Conservation (phyloP, 306 rosid genomes). For the Cucumis hystrix region DNA sequence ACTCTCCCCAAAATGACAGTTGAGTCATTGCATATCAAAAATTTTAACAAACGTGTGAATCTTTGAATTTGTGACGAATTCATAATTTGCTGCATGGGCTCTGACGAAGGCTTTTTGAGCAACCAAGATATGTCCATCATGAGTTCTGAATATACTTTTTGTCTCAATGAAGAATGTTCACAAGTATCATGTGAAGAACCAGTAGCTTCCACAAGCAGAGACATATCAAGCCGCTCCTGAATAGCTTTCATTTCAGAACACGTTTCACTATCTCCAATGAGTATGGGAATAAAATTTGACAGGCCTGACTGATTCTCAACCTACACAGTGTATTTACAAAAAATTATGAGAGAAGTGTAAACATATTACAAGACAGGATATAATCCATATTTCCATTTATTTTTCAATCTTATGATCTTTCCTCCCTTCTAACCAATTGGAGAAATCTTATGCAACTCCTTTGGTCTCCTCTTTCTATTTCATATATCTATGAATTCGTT, state of each 20-base stretch:
- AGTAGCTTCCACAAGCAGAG: conserved; percentile 26
- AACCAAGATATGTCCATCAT: conserved; percentile 85
- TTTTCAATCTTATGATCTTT: too few species aligned
- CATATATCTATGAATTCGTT: too few species aligned
- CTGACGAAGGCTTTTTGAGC: conserved; percentile 60
- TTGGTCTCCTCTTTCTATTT: too few species aligned
- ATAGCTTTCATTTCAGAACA: conserved; percentile 65
- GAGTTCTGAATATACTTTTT: conserved; percentile 41
- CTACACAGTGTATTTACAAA: conserved; percentile 18
- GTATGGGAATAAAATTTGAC: conserved; percentile 81
- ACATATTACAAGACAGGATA: neutral
- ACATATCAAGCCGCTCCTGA: conserved; percentile 36
- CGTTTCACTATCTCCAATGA: conserved; percentile 62
- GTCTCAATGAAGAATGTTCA: conserved; percentile 37
- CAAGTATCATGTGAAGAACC: conserved; percentile 38
- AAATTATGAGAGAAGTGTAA: neutral
- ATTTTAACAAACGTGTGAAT: conserved; percentile 52
- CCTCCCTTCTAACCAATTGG: too few species aligned
- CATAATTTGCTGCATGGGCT: conserved; percentile 32
- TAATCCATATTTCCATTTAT: neutral
- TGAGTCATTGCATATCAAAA: conserved; percentile 50
- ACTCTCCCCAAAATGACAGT: conserved; percentile 56
- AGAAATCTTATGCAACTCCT: too few species aligned
- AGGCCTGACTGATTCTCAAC: conserved; percentile 95
- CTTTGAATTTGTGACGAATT: conserved; percentile 58